Evolutionary conservation across 1,139 yeast genomes (phyloP), one percentile per base, ranked within the genome.

Genomic region (Magnusiomyces tetraspermus): DNA sequence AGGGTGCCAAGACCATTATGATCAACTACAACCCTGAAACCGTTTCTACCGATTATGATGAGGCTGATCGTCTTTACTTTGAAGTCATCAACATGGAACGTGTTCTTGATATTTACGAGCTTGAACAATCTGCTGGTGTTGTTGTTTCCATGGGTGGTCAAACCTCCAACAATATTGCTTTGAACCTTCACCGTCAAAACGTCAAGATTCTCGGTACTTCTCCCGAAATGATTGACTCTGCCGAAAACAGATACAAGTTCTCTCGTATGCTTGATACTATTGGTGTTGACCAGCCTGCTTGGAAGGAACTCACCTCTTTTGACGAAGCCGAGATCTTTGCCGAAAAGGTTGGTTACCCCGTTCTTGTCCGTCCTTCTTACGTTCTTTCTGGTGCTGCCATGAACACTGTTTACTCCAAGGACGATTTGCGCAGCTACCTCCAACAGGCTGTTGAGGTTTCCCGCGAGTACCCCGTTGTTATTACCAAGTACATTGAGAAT

Each of bases 131-230:
- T 49, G 73, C 83, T 21, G 98, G 98, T 76, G 97, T 92, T 58
- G 83, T 92, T 60, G 88, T 92, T 60, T 85, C 97, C 57, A 89
- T 92, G 95, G 98, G 98, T 78, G 98, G 98, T 68, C 98, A 94
- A 76, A 87, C 96, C 45, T 88, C 97, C 10, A 89, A 92, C 75
- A 92, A 92, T 71, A 92, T 92, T 75, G 98, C 98, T 36, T 78
- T 92, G 69, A 83, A 90, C 58, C 77, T 92, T 65, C 92, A 90
- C 72, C 85, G 96, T 72, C 95, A 90, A 73, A 88, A 88, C 52
- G 97, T 89, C 62, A 92, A 90, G 76, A 85, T 92, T 60, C 76
- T 92, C 63, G 98, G 98, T 72, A 92, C 98, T 51, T 85, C 96
- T 44, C 98, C 98, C 56, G 96, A 88, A 71, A 89, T 88, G 96